These are phyloP conservation scores for Paraleonurus japonicus DNA, from an alignment of 257 asterid genomes.

Conservation along the genomic window DNA sequence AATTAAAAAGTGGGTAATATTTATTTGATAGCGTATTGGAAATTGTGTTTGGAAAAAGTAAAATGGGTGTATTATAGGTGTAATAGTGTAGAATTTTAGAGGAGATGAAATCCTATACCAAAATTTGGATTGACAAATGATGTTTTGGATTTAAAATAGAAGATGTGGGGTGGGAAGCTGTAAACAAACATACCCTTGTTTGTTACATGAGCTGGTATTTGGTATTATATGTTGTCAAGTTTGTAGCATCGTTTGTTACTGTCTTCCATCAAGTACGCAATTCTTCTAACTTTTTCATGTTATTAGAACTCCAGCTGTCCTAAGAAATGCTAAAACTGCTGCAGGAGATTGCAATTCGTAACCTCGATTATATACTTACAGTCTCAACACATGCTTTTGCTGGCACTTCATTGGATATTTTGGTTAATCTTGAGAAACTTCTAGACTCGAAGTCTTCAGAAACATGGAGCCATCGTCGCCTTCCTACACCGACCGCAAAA, in stretches of 20 bases:
- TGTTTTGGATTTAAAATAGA: too few relatives aligned
- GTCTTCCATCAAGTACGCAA: not conserved
- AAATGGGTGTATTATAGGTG: too few relatives aligned
- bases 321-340: constrained; percentile 26
- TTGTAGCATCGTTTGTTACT: not conserved
- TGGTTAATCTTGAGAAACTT: constrained; percentile 71
- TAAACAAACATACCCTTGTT: too few relatives aligned
- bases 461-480: constrained; percentile 81
- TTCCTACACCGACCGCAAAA: constrained; percentile 93
- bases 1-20: too few relatives aligned
- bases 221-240: not conserved
- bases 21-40: too few relatives aligned
- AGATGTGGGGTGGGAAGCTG: too few relatives aligned
- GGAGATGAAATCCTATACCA: too few relatives aligned
- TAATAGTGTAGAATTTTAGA: too few relatives aligned
- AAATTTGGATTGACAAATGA: too few relatives aligned
- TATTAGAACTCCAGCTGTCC: not conserved
- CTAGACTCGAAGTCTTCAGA: constrained; percentile 77
- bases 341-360: constrained; percentile 92
- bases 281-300: not conserved
- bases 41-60: too few relatives aligned
- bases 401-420: constrained; percentile 65
- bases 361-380: constrained; percentile 84
- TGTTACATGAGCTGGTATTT: not conserved
- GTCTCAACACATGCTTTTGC: constrained; percentile 64